Base-by-base conservation (phyloP, 2,329 filamentous ascomycete species). In the Claviceps quebecensis region DNA sequence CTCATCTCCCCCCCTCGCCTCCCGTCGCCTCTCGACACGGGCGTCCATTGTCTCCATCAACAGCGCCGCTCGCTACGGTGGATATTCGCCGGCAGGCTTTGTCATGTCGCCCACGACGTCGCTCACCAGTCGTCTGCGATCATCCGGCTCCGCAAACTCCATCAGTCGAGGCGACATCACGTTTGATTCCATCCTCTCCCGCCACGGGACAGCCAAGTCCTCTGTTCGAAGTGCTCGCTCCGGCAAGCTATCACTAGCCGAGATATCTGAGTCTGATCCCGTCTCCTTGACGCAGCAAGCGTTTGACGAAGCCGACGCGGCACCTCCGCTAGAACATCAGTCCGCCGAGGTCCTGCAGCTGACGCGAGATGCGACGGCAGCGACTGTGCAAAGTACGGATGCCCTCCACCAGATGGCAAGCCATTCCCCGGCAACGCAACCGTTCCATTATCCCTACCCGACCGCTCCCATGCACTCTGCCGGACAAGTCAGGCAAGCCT, bases 41-140 rank as follows among this genome's bases (percentile, higher is more conserved):
- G 67, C 71, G 56, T 86, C 83, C n/a, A 85, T 87, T 54, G 73
- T 86, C 49, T 83, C 84, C 51, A 76, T 81, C 38, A 87, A 86
- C 62, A 79, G 67, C 55, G 73, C 77, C 36, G 83, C 84, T 13
- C 74, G 84, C 47, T 76, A 78, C 62, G 83, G 83, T 29, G 83
- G 83, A 34, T 87, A 86, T 65, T 86, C 83, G 23, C 82, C 83
- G 1, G 78, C 72, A 39, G 83, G 74, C 19, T 86, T 78, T 65
- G 69, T 87, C 55, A 80, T 84, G 67, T 86, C 82, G 43, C 83
- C 84, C 0, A 76, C 72, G 44, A 74, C 79, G 38, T 85, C 83
- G 3, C 64, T 84, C 36, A 80, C 77, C 4, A 73, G 72, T 56
- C 71, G 74, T 26, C 67, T 76, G 41, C 72, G 29, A 34, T 34